Evolutionary conservation across 108 stramenopile species (phyloP).

Genomic region (Cyclotella baltica): DNA sequence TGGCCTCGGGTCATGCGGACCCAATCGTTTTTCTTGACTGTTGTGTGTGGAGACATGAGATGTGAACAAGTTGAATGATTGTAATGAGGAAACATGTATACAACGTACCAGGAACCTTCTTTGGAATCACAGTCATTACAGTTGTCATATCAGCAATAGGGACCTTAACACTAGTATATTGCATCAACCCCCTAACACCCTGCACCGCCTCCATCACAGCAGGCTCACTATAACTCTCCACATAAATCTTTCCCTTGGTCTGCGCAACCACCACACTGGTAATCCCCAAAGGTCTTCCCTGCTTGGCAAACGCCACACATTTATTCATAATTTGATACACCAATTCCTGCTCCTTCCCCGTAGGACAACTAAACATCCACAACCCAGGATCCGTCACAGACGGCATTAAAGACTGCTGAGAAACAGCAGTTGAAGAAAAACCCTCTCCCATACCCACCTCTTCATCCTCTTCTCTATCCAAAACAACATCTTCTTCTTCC

Average conservation of each 20-base stretch:
- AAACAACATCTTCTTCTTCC: conserved; percentile 18
- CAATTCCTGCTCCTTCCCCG: conserved; percentile 90
- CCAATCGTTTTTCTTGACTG: conserved; percentile 94
- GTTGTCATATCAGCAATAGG: conserved; percentile 97
- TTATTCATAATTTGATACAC: conserved; percentile 96
- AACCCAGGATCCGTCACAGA: conserved; percentile 93
- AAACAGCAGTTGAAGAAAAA: conserved; percentile 70
- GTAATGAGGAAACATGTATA: not conserved
- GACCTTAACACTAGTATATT: conserved; percentile 85
- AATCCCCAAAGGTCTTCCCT: conserved; percentile 83
- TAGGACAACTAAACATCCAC: conserved; percentile 93
- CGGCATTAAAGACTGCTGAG: conserved; percentile 92
- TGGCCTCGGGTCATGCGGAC: conserved; percentile 93
- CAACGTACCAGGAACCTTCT: conserved; percentile 86
- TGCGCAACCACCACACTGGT: conserved; percentile 89
- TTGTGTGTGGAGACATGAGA: not conserved
- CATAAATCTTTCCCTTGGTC: conserved; percentile 91
- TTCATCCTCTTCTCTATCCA: conserved; percentile 24
- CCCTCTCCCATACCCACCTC: conserved; percentile 58
- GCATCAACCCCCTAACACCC: conserved; percentile 87
- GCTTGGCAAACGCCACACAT: conserved; percentile 82
- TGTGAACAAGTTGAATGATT: not conserved
- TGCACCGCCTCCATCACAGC: conserved; percentile 91
- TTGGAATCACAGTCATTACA: conserved; percentile 90
- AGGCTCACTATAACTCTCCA: conserved; percentile 94